These are phyloP conservation scores for Peterozyma toletana DNA, from an alignment of 805 yeast genomes.

Conservation along the genomic window DNA sequence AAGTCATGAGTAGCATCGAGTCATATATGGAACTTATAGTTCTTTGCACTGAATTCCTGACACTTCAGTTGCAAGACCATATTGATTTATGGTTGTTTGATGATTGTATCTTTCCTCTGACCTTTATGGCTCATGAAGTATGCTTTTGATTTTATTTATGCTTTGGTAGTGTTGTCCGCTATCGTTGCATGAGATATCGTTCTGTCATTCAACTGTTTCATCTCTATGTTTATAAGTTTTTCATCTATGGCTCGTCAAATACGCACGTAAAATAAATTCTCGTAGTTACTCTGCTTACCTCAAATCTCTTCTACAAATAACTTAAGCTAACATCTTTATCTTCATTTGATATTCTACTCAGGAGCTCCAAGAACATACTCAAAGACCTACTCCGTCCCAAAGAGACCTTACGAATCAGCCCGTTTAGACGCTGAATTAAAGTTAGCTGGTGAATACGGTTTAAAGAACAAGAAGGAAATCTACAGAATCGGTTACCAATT, in stretches of 20 bases:
- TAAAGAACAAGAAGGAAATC: conserved; percentile 99
- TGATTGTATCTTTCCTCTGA: not conserved
- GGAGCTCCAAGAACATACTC: conserved; percentile 99
- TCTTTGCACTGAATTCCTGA: conserved; percentile 74
- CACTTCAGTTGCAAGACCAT: conserved; percentile 60
- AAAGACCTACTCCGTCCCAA: conserved; percentile 99
- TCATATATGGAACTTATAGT: conserved; percentile 19
- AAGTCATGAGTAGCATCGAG: conserved; percentile 6
- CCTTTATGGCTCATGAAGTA: too few species aligned
- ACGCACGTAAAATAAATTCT: not conserved
- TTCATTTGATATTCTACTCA: conserved; percentile 16
- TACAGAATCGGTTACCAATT: conserved; percentile 99
- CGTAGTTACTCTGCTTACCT: not conserved
- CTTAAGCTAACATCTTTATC: conserved; percentile 1
- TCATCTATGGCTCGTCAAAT: not conserved
- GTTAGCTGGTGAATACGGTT: conserved; percentile 99
- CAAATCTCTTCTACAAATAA: conserved; percentile 1
- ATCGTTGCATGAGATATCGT: not conserved
- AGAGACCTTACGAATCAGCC: conserved; percentile 98
- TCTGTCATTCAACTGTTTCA: not conserved
- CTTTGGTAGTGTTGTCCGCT: not conserved
- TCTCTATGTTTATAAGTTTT: not conserved
- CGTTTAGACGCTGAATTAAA: conserved; percentile 99
- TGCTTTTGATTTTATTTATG: too few species aligned
- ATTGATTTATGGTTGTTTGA: conserved; percentile 4